A percentile compares a stretch with the other conserved stretches of the same genome.
Conservation (phyloP, 2,329 filamentous ascomycete genomes). For the Scleromitrula shiraiana region DNA sequence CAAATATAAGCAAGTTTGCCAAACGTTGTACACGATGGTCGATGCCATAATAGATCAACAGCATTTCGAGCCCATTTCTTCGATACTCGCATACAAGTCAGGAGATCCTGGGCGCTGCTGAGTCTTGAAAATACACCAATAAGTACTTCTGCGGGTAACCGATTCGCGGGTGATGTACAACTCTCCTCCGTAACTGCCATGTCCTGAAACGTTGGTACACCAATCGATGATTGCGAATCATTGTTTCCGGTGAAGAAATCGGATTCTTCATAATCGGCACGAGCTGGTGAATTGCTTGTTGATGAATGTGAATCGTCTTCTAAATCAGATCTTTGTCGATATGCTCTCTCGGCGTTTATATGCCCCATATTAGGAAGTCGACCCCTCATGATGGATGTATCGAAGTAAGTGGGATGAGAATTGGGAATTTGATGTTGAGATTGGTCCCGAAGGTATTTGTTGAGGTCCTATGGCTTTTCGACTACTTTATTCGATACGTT, state of each 20-base stretch:
- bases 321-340: slow-evolving; percentile 24
- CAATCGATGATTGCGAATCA: slow-evolving; percentile 88
- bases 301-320: slow-evolving; percentile 31
- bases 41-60: slow-evolving; percentile 90
- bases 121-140: slow-evolving; percentile 89
- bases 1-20: slow-evolving; percentile 73
- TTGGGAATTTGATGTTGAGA: neutral
- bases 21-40: slow-evolving; percentile 86
- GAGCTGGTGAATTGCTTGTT: slow-evolving; percentile 69
- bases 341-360: slow-evolving; percentile 18
- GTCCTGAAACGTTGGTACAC: slow-evolving; percentile 68
- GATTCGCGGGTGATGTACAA: slow-evolving; percentile 70
- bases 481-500: neutral
- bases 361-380: slow-evolving; percentile 19
- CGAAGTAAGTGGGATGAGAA: neutral
- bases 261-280: slow-evolving; percentile 77
- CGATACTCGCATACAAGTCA: slow-evolving; percentile 88
- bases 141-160: slow-evolving; percentile 87
- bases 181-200: slow-evolving; percentile 61
- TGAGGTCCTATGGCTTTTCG: neutral
- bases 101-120: slow-evolving; percentile 64
- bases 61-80: slow-evolving; percentile 88
- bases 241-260: slow-evolving; percentile 87
- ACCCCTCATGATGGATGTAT: slow-evolving; percentile 21
- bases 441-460: too few relatives aligned